Percentiles rank a stretch among this genome's conserved stretches.
phyloP scores from a whole-genome alignment of 805 yeast genomes.

The Clavispora carvajalis region DNA sequence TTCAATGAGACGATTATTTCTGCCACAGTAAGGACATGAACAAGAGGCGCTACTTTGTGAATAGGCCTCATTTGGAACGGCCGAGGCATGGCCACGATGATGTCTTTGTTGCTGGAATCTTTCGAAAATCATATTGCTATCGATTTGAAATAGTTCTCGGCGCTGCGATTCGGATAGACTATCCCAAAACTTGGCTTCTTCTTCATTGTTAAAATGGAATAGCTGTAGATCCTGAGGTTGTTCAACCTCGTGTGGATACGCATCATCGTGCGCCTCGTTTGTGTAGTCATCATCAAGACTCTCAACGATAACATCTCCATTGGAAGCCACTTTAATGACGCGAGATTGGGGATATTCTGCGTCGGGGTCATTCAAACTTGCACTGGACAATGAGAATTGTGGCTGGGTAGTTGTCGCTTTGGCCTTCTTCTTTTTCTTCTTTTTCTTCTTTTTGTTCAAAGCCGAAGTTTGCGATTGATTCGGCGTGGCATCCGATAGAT shows the following conservation, averaged over 20 bases:
- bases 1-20: slow-evolving; percentile 65
- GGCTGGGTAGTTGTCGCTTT: slow-evolving; percentile 7
- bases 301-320: slow-evolving; percentile 76
- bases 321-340: slow-evolving; percentile 62
- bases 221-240: background rate
- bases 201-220: slow-evolving; percentile 9
- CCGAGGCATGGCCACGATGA: slow-evolving; percentile 6
- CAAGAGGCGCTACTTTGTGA: slow-evolving; percentile 32
- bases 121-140: slow-evolving; percentile 62
- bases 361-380: slow-evolving; percentile 48
- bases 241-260: background rate
- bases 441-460: slow-evolving; percentile 26
- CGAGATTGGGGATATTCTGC: slow-evolving; percentile 70
- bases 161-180: slow-evolving; percentile 8
- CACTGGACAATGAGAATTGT: slow-evolving; percentile 15
- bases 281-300: slow-evolving; percentile 35
- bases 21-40: slow-evolving; percentile 73
- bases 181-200: slow-evolving; percentile 12
- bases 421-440: slow-evolving; percentile 21
- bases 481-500: background rate
- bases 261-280: background rate
- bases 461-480: background rate
- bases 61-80: slow-evolving; percentile 2
- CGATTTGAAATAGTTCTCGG: slow-evolving; percentile 42
- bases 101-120: slow-evolving; percentile 38